Base-by-base conservation (phyloP, 257 asterid species). In the Cruciata laevipes region DNA sequence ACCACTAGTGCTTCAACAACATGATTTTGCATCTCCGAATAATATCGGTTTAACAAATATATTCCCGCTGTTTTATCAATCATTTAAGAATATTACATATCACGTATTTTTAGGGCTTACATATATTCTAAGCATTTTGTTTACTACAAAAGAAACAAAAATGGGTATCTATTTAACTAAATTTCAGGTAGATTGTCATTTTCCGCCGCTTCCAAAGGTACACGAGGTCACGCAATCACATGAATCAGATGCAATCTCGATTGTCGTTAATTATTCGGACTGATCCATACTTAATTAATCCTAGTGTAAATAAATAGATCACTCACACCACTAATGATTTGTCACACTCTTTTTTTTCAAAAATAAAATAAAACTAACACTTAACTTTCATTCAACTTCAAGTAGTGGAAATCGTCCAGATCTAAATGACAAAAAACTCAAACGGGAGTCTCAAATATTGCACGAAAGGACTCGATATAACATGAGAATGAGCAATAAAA, bases 151-250 rank as follows among this genome's bases (percentile, higher is more conserved):
- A 53, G 60, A 53, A 53, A 53, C 27, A 53, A 53, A 53, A 53
- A 13, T 3, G 12, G 10, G 27, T 13, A n/a, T 53, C 60, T 8
- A n/a, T 53, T 6, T 1, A 53, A 53, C 6, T 20, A 53, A 52
- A 53, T 20, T 53, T 53, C 25, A n/a, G 60, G 60, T 53, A n/a
- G 27, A n/a, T 53, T 53, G 60, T 53, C 60, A 17, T 53, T 53
- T 18, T 53, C 20, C 30, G 60, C 7, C n/a, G n/a, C n/a, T n/a
- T 21, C 7, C 60, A 12, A 53, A 6, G 4, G 7, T 21, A 8
- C 7, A n/a, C 21, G 55, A 16, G 55, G 21, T 14, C 55, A 16
- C 55, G 21, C 55, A 47, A 47, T 14, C 55, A 14, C 55, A 17
- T 47, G 55, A 47, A 47, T 47, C 55, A 47, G 21, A 47, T 47